Percentiles rank a stretch among this genome's conserved stretches.
Conservation (phyloP, 805 yeast species). For the Myxozyma sirexii region DNA sequence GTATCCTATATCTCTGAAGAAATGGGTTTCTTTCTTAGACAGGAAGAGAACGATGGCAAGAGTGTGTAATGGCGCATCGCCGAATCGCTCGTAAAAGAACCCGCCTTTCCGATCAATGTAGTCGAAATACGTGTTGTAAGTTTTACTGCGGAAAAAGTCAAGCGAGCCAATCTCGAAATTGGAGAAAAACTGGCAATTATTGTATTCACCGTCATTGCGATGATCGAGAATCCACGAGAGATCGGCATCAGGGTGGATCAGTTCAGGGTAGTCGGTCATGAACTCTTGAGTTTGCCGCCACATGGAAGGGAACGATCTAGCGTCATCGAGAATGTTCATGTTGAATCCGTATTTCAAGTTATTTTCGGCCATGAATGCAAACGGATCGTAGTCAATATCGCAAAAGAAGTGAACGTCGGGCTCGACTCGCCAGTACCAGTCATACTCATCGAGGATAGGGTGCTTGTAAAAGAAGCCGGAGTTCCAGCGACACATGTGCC, state of each 20-base stretch:
- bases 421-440: slow-evolving; percentile 92
- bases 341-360: slow-evolving; percentile 59
- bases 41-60: slow-evolving; percentile 62
- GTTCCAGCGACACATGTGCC: slow-evolving; percentile 82
- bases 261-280: slow-evolving; percentile 51
- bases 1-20: slow-evolving; percentile 64
- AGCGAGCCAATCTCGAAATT: slow-evolving; percentile 68
- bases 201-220: slow-evolving; percentile 63
- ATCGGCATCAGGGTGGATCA: slow-evolving; percentile 56
- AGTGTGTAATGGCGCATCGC: slow-evolving; percentile 75
- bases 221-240: slow-evolving; percentile 49
- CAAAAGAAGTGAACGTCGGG: slow-evolving; percentile 79
- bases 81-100: slow-evolving; percentile 77
- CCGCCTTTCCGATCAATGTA: slow-evolving; percentile 63
- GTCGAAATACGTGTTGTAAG: slow-evolving; percentile 58
- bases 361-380: slow-evolving; percentile 78
- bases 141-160: slow-evolving; percentile 59
- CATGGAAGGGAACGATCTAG: slow-evolving; percentile 51
- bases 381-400: slow-evolving; percentile 77
- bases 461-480: slow-evolving; percentile 73
- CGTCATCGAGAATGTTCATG: slow-evolving; percentile 35
- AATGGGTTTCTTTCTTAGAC: slow-evolving; percentile 55
- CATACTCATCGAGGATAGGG: slow-evolving; percentile 54
- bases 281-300: slow-evolving; percentile 60
- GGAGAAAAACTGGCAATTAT: slow-evolving; percentile 81